Evolutionary conservation across 441 rosid species (phyloP).

Genomic region (Sinapis alba): DNA sequence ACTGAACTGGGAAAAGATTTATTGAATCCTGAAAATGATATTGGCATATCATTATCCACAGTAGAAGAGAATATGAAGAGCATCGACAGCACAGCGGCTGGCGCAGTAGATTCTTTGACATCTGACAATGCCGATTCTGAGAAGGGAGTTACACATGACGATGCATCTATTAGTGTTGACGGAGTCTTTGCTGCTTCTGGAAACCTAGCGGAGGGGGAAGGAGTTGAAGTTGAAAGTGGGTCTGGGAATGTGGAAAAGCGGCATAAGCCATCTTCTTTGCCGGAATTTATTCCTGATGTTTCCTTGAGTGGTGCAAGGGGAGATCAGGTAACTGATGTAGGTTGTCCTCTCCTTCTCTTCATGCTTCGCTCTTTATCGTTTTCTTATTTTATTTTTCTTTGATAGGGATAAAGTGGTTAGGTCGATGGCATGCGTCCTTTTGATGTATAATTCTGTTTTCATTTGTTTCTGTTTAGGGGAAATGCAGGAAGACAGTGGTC

Average conservation of each 20-base stretch:
- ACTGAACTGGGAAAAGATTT: conserved; percentile 35
- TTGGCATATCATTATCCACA: conserved; percentile 37
- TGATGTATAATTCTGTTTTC: conserved; percentile 72
- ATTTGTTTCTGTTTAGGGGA: conserved; percentile 94
- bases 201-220: conserved; percentile 35
- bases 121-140: conserved; percentile 40
- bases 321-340: conserved; percentile 89
- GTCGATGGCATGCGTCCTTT: conserved; percentile 35
- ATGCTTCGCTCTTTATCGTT: conserved; percentile 21
- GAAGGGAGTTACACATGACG: conserved; percentile 44
- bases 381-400: conserved; percentile 9
- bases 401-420: conserved; percentile 33
- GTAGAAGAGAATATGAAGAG: conserved; percentile 39
- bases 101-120: conserved; percentile 33
- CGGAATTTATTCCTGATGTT: conserved; percentile 50
- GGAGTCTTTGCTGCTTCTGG: conserved; percentile 28
- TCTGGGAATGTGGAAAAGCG: conserved; percentile 39
- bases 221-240: conserved; percentile 41
- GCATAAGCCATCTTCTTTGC: conserved; percentile 44
- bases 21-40: conserved; percentile 39
- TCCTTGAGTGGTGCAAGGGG: conserved; percentile 56
- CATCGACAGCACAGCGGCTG: conserved; percentile 31
- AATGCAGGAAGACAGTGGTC: conserved; percentile 88
- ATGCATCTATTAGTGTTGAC: conserved; percentile 29
- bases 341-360: conserved; percentile 74